Evolutionary conservation across 805 yeast species (phyloP).

Genomic region (Sugiyamaella chiloensis): DNA sequence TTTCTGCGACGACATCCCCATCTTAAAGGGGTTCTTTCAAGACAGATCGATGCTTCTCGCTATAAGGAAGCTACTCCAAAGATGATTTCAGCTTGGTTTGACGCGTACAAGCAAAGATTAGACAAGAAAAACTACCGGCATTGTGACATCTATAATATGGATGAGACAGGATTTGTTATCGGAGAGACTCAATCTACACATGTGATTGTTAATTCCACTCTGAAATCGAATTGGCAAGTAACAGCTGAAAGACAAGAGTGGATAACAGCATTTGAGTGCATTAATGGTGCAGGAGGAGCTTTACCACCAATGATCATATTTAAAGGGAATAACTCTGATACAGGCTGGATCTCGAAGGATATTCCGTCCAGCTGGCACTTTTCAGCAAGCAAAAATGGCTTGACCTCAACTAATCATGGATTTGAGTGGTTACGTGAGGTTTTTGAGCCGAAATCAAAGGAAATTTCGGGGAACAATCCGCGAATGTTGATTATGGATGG

Average conservation of each 20-base stretch:
- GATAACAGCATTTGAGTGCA: not conserved
- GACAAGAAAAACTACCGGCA: not conserved
- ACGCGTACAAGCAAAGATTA: not conserved
- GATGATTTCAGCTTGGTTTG: not conserved
- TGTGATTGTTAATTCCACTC: not conserved
- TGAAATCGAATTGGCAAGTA: not conserved
- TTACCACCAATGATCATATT: not conserved
- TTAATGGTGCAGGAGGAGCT: not conserved
- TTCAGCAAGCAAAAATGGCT: not conserved
- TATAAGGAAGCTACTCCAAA: not conserved
- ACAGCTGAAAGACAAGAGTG: not conserved
- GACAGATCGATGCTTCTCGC: not conserved
- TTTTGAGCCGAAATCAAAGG: not conserved
- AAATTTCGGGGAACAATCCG: not conserved
- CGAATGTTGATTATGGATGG: not conserved
- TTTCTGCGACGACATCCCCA: not conserved
- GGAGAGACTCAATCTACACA: not conserved
- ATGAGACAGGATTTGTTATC: not conserved
- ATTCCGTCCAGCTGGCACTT: not conserved
- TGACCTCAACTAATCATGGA: not conserved
- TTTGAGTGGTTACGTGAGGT: not conserved
- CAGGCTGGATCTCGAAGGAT: not conserved
- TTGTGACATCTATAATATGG: not conserved
- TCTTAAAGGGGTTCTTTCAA: not conserved
- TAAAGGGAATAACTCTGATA: not conserved